A percentile compares a stretch with the other conserved stretches of the same genome.
These are phyloP conservation scores for Geosmithia putterillii DNA, from an alignment of 2,329 filamentous ascomycete species.

Conservation along the genomic window DNA sequence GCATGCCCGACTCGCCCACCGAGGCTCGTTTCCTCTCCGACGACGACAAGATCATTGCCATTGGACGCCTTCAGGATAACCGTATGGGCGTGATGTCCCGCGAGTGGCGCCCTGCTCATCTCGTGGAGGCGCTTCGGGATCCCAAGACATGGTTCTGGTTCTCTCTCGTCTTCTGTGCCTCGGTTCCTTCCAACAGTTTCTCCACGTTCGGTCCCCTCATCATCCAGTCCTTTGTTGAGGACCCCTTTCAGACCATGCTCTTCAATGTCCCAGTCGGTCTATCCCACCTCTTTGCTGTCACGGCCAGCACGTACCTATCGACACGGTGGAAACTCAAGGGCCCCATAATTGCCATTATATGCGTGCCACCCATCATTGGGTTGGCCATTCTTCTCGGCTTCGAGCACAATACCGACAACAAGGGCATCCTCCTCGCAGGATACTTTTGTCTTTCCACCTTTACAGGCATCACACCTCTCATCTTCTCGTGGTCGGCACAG, in stretches of 20 bases:
- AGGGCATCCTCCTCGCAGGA: slow-evolving; percentile 37
- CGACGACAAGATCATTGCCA: slow-evolving; percentile 36
- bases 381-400: slow-evolving; percentile 40
- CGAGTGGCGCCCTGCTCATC: slow-evolving; percentile 37
- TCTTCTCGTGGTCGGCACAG: slow-evolving; percentile 48
- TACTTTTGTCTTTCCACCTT: slow-evolving; percentile 49
- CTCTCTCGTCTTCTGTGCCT: slow-evolving; percentile 39
- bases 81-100: slow-evolving; percentile 41
- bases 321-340: slow-evolving; percentile 44
- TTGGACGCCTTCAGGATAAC: slow-evolving; percentile 41
- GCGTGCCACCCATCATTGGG: slow-evolving; percentile 44
- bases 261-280: slow-evolving; percentile 50
- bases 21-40: slow-evolving; percentile 38
- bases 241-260: slow-evolving; percentile 41
- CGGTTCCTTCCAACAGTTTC: slow-evolving; percentile 44
- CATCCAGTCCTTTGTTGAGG: slow-evolving; percentile 45
- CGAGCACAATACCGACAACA: slow-evolving; percentile 29
- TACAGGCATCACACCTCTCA: slow-evolving; percentile 37
- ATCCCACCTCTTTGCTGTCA: slow-evolving; percentile 46
- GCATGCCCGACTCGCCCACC: slow-evolving; percentile 36
- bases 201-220: slow-evolving; percentile 48
- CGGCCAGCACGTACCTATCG: slow-evolving; percentile 42
- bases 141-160: slow-evolving; percentile 51
- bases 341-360: slow-evolving; percentile 39
- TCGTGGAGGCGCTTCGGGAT: slow-evolving; percentile 40